A percentile compares a stretch with the other conserved stretches of the same genome.
Conservation (phyloP, 176 grass and related monocot genomes). For the Typha latifolia region DNA sequence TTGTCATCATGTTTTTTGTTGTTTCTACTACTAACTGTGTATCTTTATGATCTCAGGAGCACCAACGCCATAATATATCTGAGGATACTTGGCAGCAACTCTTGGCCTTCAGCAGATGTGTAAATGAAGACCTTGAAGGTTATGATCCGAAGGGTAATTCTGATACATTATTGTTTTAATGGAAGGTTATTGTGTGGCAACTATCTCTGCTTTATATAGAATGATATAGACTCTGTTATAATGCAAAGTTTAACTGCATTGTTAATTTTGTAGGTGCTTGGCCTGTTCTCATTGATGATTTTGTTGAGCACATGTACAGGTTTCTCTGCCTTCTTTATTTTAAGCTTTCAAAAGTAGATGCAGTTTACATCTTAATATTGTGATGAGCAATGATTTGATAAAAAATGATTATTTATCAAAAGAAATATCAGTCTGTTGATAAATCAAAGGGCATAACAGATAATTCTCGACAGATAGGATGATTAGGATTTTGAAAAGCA, state of each 20-base stretch:
- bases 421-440: too few species aligned
- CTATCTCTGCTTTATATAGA: too few species aligned
- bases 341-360: slow-evolving; percentile 9
- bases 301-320: slow-evolving; percentile 97
- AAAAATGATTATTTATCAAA: too few species aligned
- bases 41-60: slow-evolving; percentile 46
- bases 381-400: too few species aligned
- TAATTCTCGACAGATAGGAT: too few species aligned
- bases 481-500: too few species aligned
- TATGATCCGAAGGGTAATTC: slow-evolving; percentile 87
- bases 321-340: slow-evolving; percentile 22
- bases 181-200: background rate
- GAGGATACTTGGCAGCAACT: slow-evolving; percentile 96
- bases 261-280: slow-evolving; percentile 70
- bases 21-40: slow-evolving; percentile 2
- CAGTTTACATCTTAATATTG: slow-evolving; percentile 3
- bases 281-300: slow-evolving; percentile 96
- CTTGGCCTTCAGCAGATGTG: slow-evolving; percentile 74
- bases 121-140: slow-evolving; percentile 79
- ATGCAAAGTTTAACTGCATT: background rate
- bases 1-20: background rate
- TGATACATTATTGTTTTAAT: background rate
- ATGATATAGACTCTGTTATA: background rate
- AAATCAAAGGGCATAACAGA: too few species aligned
- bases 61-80: slow-evolving; percentile 79